Base-by-base conservation (phyloP, 768 basidiomycete genomes). In the Dentipellis sp. region DNA sequence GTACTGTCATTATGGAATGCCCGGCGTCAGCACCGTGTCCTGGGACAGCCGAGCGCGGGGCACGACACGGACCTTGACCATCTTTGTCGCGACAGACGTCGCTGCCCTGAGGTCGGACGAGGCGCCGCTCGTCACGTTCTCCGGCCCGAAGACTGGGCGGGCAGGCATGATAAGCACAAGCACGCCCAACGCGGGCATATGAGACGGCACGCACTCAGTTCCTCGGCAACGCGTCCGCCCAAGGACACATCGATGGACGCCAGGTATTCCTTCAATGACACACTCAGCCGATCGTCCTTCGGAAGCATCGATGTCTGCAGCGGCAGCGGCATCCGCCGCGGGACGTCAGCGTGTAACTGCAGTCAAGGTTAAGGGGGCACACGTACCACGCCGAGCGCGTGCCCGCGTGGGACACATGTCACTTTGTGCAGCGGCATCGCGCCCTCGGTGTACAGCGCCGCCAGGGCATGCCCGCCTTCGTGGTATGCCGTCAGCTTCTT, bases 351-450 rank as follows among this genome's bases (percentile, higher is more conserved):
- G 37, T 9, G 46, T 12, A n/a, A 37, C 12, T 23, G 21, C 7
- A 23, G 50, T 17, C 23, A 8, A 49, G n/a, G 19, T 22, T 39
- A 40, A 40, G 53, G 35, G 37, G 10, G 35, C 49, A 58, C 57
- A 79, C 85, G 61, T 73, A 92, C 90, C 62, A 88, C 73, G 56
- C 94, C 94, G 47, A 98, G 78, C 19, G 94, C 88, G 66, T 95
- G 89, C 23, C 97, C 97, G 63, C 97, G 88, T 40, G 95, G 95
- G 53, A 99, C 82, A 68, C 95, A 97, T 22, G 95, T 98, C 36
- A 98, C 95, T 74, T 97, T 97, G 71, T 98, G 94, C 59, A 99
- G 72, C 42, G 97, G 97, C 82, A 94, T 93, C 45, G 94, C 93
- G 51, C 94, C 95, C 59, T 90, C 81, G 1, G 97, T 98, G 68